Evolutionary conservation across 192 early-diverging fungal species (phyloP).

Genomic region (Podila clonocystis): DNA sequence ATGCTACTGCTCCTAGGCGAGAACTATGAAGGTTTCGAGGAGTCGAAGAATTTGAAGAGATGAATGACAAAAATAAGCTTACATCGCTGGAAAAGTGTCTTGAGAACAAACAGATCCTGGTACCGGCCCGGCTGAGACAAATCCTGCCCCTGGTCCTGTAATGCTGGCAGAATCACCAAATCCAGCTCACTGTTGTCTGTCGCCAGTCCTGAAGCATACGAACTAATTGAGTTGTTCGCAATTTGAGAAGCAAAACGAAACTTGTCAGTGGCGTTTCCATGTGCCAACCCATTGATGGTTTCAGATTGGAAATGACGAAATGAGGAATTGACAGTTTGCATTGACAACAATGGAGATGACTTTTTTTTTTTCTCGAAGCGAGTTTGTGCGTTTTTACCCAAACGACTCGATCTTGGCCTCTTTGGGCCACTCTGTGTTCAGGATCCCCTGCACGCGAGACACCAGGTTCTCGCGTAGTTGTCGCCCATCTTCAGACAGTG

Average conservation of each 20-base stretch:
- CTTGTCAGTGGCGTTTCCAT: neutral
- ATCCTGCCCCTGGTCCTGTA: slow-evolving; percentile 40
- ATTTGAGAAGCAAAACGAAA: neutral
- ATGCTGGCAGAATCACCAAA: slow-evolving; percentile 39
- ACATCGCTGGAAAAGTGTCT: slow-evolving; percentile 49
- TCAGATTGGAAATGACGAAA: neutral
- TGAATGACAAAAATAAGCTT: neutral
- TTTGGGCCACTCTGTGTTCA: slow-evolving; percentile 50
- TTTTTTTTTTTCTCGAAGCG: too few species aligned
- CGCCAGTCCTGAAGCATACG: slow-evolving; percentile 47
- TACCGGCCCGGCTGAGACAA: slow-evolving; percentile 20
- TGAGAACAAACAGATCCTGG: slow-evolving; percentile 43
- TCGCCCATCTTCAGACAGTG: slow-evolving; percentile 24
- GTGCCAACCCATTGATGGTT: neutral
- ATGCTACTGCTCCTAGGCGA: too few species aligned
- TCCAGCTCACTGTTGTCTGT: slow-evolving; percentile 45
- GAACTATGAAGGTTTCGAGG: too few species aligned
- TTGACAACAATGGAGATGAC: neutral
- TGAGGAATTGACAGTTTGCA: neutral
- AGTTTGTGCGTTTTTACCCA: slow-evolving; percentile 21
- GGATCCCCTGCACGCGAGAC: slow-evolving; percentile 43
- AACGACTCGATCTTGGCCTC: slow-evolving; percentile 43
- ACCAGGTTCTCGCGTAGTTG: slow-evolving; percentile 39
- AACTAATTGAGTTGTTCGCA: slow-evolving; percentile 6
- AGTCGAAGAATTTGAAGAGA: too few species aligned